These are phyloP conservation scores for Laguncularia racemosa DNA, from an alignment of 345 rosid genomes.

Conservation along the genomic window DNA sequence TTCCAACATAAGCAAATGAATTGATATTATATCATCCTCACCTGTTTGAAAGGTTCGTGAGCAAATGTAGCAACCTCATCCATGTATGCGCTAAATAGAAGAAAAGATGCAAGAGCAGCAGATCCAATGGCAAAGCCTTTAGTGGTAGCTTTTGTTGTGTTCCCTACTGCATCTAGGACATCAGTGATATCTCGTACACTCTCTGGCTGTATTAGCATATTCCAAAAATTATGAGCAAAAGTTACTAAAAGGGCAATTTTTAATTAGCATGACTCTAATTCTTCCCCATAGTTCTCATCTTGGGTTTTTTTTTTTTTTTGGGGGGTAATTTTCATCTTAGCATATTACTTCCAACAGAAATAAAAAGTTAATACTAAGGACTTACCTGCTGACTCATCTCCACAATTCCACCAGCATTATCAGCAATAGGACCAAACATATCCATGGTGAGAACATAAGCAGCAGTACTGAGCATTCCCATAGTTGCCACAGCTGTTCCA, in stretches of 20 bases:
- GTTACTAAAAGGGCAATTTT: too few relatives aligned
- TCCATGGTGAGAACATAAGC: conserved; percentile 99
- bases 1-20: conserved; percentile 3
- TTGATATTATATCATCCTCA: conserved; percentile 10
- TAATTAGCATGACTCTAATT: too few relatives aligned
- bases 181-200: conserved; percentile 98
- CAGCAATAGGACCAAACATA: conserved; percentile 99
- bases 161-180: conserved; percentile 99
- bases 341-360: background rate
- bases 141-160: conserved; percentile 97
- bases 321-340: background rate
- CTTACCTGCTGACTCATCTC: conserved; percentile 99
- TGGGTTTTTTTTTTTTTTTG: too few relatives aligned
- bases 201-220: conserved; percentile 54
- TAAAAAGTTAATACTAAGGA: background rate
- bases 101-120: conserved; percentile 98
- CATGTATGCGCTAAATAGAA: conserved; percentile 98
- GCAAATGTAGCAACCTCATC: conserved; percentile 96
- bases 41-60: conserved; percentile 72
- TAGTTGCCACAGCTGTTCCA: conserved; percentile 99
- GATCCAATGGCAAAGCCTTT: conserved; percentile 99
- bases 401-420: conserved; percentile 99
- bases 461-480: conserved; percentile 99
- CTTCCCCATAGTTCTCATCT: too few relatives aligned
- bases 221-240: background rate